Conservation (phyloP, 2,329 filamentous ascomycete genomes). For the Plectosphaerella cucumerina region DNA sequence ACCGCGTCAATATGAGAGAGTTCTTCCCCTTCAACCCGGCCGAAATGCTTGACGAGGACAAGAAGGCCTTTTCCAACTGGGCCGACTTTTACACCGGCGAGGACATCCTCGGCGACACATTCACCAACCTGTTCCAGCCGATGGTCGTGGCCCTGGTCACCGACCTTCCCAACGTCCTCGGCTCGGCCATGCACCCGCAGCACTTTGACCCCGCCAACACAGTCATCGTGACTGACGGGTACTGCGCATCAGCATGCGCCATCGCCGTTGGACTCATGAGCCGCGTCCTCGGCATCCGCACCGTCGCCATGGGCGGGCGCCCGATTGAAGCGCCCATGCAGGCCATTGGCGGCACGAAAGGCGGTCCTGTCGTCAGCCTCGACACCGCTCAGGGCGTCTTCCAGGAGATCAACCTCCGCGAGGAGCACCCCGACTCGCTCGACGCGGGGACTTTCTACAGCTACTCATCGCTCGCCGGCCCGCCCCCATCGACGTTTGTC, state of each 20-base stretch:
- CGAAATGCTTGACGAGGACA: slow-evolving; percentile 8
- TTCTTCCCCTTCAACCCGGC: slow-evolving; percentile 10
- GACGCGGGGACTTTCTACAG: slow-evolving; percentile 6
- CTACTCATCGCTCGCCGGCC: slow-evolving; percentile 5
- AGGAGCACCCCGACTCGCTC: slow-evolving; percentile 2
- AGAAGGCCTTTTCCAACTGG: slow-evolving; percentile 23
- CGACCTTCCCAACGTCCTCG: background rate
- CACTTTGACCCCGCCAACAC: slow-evolving; percentile 27
- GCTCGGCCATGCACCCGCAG: background rate
- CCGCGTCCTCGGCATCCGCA: slow-evolving; percentile 45
- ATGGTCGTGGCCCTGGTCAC: background rate
- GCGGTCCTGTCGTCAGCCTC: slow-evolving; percentile 32
- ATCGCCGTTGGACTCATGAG: slow-evolving; percentile 38
- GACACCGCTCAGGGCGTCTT: background rate
- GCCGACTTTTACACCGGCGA: slow-evolving; percentile 35
- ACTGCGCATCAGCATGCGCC: slow-evolving; percentile 16
- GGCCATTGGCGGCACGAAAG: slow-evolving; percentile 62
- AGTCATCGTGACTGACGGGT: slow-evolving; percentile 17
- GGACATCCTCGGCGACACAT: slow-evolving; percentile 25
- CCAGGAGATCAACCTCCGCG: background rate
- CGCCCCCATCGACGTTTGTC: background rate
- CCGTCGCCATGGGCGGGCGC: slow-evolving; percentile 56
- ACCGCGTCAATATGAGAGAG: background rate
- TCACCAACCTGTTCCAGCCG: slow-evolving; percentile 23
- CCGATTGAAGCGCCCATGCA: slow-evolving; percentile 52